Conservation (phyloP, 2,329 filamentous ascomycete genomes). For the Lojkania enalia region DNA sequence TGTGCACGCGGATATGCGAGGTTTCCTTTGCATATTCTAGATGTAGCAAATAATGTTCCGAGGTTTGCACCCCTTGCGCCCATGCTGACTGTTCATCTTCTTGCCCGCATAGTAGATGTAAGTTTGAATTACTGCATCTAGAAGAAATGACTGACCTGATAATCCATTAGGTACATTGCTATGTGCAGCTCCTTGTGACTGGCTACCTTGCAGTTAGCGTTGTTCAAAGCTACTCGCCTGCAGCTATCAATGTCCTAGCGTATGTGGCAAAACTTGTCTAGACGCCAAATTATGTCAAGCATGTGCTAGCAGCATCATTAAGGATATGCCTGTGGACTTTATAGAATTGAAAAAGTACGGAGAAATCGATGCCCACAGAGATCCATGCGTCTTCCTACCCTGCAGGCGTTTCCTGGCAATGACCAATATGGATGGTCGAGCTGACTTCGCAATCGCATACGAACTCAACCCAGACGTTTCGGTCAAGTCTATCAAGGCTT, state of each 20-base stretch:
- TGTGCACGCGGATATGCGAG: conserved; percentile 57
- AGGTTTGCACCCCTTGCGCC: conserved; percentile 65
- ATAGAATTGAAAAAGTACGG: conserved; percentile 58
- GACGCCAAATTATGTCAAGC: conserved; percentile 57
- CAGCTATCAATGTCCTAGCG: conserved; percentile 59
- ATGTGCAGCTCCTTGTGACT: conserved; percentile 69
- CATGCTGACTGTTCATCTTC: conserved; percentile 57
- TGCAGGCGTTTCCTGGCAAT: conserved; percentile 68
- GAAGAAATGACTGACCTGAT: too few species aligned
- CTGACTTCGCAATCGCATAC: conserved; percentile 60
- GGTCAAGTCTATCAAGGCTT: conserved; percentile 36
- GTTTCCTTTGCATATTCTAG: conserved; percentile 60
- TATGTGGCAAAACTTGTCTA: conserved; percentile 69
- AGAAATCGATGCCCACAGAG: conserved; percentile 59
- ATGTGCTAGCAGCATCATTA: conserved; percentile 54
- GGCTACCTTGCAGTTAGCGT: conserved; percentile 65
- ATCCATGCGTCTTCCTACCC: conserved; percentile 63
- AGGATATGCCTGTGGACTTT: conserved; percentile 58
- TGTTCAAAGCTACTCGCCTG: conserved; percentile 60
- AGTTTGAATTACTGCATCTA: too few species aligned
- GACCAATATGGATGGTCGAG: conserved; percentile 63
- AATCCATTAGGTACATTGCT: conserved; percentile 54
- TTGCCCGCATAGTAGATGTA: conserved; percentile 58
- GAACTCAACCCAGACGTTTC: conserved; percentile 42
- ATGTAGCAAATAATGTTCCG: conserved; percentile 60